These are phyloP conservation scores for Colletotrichum shisoi DNA, from an alignment of 2,329 filamentous ascomycete genomes.

Conservation along the genomic window DNA sequence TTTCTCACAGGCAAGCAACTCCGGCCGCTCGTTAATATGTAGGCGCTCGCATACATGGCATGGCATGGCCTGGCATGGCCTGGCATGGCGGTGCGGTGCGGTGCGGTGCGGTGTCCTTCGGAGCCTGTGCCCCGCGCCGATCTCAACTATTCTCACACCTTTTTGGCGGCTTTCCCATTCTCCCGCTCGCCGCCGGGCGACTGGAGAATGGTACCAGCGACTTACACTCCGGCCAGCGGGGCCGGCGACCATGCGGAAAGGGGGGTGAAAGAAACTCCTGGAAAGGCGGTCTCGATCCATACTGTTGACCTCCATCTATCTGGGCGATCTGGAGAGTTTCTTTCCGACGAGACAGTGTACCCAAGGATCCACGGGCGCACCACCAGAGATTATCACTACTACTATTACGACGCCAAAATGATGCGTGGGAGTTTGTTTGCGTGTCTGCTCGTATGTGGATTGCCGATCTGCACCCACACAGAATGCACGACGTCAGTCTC, in stretches of 20 bases:
- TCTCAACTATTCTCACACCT: slow-evolving; percentile 15
- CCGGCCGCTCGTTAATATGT: too few relatives aligned
- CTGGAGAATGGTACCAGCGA: background rate
- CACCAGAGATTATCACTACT: too few relatives aligned
- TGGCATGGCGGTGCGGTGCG: background rate
- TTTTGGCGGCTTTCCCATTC: background rate
- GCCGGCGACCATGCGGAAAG: background rate
- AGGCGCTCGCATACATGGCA: background rate
- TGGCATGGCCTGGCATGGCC: background rate
- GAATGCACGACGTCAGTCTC: background rate
- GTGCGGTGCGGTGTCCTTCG: background rate
- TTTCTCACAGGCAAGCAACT: slow-evolving; percentile 4
- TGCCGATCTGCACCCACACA: background rate
- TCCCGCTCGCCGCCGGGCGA: background rate
- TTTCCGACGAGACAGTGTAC: background rate
- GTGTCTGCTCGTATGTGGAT: background rate
- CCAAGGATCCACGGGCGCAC: too few relatives aligned
- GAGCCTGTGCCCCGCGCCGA: slow-evolving; percentile 18
- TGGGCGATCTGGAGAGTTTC: background rate
- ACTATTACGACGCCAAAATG: too few relatives aligned
- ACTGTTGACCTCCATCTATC: background rate
- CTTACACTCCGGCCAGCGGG: background rate
- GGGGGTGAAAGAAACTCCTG: background rate
- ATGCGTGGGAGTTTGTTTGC: background rate
- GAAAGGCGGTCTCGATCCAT: background rate